These are phyloP conservation scores for Candida buenavistaensis DNA, from an alignment of 1,139 yeast species.

Conservation along the genomic window DNA sequence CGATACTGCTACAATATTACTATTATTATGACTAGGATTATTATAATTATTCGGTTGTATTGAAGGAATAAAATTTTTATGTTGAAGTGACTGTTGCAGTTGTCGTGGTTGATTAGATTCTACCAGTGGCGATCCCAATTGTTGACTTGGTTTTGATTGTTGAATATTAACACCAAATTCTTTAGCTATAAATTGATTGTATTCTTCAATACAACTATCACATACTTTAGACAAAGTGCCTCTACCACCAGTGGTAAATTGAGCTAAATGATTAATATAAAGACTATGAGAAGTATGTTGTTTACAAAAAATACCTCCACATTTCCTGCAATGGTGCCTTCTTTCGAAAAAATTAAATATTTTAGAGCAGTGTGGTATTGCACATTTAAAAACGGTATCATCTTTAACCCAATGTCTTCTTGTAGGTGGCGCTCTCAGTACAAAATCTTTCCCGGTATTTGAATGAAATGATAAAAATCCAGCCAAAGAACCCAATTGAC, in stretches of 20 bases:
- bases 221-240: slow-evolving; percentile 81
- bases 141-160: slow-evolving; percentile 2
- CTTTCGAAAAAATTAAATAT: slow-evolving; percentile 76
- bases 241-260: slow-evolving; percentile 72
- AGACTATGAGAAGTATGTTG: slow-evolving; percentile 57
- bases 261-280: slow-evolving; percentile 67
- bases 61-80: neutral
- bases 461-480: slow-evolving; percentile 10
- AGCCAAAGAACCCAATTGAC: slow-evolving; percentile 4
- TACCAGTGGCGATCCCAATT: neutral
- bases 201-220: slow-evolving; percentile 68
- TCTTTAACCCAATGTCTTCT: slow-evolving; percentile 82
- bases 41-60: neutral
- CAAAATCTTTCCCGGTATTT: slow-evolving; percentile 23
- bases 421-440: slow-evolving; percentile 51
- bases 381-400: slow-evolving; percentile 59
- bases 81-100: slow-evolving; percentile 2
- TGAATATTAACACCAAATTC: slow-evolving; percentile 37
- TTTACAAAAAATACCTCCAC: slow-evolving; percentile 89
- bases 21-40: neutral
- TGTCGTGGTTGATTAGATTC: slow-evolving; percentile 5
- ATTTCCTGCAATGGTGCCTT: slow-evolving; percentile 90
- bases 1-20: neutral
- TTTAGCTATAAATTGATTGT: slow-evolving; percentile 50
- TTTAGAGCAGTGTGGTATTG: slow-evolving; percentile 56